These are phyloP conservation scores for Panellus pusillus DNA, from an alignment of 768 basidiomycete species.

Conservation along the genomic window DNA sequence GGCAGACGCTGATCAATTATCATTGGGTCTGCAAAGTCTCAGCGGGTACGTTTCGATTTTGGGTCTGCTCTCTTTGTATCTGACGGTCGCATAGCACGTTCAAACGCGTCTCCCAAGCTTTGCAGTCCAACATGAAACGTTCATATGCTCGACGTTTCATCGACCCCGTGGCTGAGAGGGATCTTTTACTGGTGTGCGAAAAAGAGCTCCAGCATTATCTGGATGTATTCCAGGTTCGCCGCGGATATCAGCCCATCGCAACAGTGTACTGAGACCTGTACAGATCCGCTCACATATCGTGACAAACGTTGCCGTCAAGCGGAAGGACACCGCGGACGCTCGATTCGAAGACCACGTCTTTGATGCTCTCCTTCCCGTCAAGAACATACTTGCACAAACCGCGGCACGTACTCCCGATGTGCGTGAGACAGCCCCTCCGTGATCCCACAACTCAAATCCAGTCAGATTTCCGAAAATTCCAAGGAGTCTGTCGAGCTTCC, in stretches of 20 bases:
- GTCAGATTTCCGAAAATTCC: background rate
- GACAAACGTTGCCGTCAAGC: constrained; percentile 9
- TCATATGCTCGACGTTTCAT: constrained; percentile 14
- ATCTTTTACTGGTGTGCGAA: constrained; percentile 17
- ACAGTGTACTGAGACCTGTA: background rate
- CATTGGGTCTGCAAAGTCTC: constrained; percentile 9
- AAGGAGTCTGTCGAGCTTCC: constrained; percentile 13
- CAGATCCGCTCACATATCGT: constrained; percentile 16
- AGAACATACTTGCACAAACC: background rate
- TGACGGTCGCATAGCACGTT: constrained; percentile 5
- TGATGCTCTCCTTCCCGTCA: constrained; percentile 10
- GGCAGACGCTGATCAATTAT: background rate
- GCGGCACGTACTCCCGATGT: background rate
- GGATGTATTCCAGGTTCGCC: constrained; percentile 17
- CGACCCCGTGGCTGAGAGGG: constrained; percentile 3
- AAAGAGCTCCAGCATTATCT: constrained; percentile 22
- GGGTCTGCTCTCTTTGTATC: background rate
- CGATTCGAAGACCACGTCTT: constrained; percentile 7
- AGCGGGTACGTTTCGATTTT: background rate
- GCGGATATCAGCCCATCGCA: background rate
- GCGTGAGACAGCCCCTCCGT: background rate
- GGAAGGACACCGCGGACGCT: constrained; percentile 12
- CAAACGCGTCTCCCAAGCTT: constrained; percentile 15
- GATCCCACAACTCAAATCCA: background rate
- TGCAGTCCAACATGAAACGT: constrained; percentile 5